phyloP scores from a whole-genome alignment of 768 basidiomycete species.

The Pholiota molesta region DNA sequence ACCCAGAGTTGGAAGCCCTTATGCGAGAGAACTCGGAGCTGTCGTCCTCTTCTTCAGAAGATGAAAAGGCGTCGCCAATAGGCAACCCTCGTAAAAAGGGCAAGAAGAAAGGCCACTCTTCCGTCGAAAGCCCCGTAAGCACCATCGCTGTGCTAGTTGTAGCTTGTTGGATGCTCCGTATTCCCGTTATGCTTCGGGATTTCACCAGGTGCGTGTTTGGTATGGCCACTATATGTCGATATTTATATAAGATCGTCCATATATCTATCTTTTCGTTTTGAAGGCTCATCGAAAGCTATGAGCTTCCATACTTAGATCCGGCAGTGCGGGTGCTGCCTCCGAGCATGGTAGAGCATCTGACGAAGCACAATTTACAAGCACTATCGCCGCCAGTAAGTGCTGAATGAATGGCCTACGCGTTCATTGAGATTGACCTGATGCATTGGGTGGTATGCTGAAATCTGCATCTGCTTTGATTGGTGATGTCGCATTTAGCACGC shows the following conservation, averaged over 20 bases:
- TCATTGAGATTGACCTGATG: constrained; percentile 7
- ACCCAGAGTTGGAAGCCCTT: constrained; percentile 44
- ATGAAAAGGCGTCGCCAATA: constrained; percentile 25
- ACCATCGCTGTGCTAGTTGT: constrained; percentile 72
- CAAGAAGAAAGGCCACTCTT: constrained; percentile 20
- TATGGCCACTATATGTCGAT: background rate
- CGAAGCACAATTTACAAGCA: constrained; percentile 65
- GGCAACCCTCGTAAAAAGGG: constrained; percentile 18
- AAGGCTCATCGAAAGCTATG: constrained; percentile 75
- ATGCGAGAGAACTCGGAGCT: constrained; percentile 47
- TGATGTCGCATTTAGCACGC: constrained; percentile 51
- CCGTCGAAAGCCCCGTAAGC: constrained; percentile 43
- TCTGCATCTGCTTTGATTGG: constrained; percentile 6
- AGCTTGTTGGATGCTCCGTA: constrained; percentile 78
- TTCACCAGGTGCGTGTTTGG: constrained; percentile 59
- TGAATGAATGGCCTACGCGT: background rate
- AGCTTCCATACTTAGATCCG: constrained; percentile 82
- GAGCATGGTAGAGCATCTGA: constrained; percentile 69
- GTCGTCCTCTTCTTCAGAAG: constrained; percentile 37
- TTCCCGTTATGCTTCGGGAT: constrained; percentile 78
- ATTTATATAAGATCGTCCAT: background rate
- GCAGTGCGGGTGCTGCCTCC: constrained; percentile 57
- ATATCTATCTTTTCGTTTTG: background rate
- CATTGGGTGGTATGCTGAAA: background rate
- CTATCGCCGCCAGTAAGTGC: constrained; percentile 70